These are phyloP conservation scores for Ilex aquifolium DNA, from an alignment of 257 asterid genomes.

Conservation along the genomic window DNA sequence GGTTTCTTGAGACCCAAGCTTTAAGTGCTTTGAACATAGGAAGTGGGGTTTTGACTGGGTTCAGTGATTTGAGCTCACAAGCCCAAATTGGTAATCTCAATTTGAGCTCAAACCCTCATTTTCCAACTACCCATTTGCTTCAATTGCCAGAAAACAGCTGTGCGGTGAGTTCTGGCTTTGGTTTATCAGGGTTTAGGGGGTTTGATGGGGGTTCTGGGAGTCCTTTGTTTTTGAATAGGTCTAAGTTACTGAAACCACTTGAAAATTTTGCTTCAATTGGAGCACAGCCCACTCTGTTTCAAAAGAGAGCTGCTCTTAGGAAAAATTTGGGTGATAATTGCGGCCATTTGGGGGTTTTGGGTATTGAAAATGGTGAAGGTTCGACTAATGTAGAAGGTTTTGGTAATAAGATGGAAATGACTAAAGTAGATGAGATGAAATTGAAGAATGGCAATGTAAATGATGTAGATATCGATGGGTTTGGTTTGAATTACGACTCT, in stretches of 20 bases:
- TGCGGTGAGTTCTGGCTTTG: slow-evolving; percentile 20
- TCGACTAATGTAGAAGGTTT: neutral
- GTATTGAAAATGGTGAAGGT: slow-evolving; percentile 19
- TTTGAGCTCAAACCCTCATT: slow-evolving; percentile 29
- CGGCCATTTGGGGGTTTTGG: slow-evolving; percentile 42
- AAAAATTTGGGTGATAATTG: slow-evolving; percentile 29
- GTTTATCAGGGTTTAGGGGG: slow-evolving; percentile 30
- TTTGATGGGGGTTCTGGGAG: slow-evolving; percentile 21
- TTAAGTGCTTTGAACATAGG: slow-evolving; percentile 24
- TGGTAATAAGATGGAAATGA: neutral
- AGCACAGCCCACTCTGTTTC: slow-evolving; percentile 83
- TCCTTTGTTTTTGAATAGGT: slow-evolving; percentile 47
- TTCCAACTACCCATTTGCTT: slow-evolving; percentile 21
- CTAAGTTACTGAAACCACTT: slow-evolving; percentile 71
- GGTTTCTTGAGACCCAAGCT: slow-evolving; percentile 47
- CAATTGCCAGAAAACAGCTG: slow-evolving; percentile 27
- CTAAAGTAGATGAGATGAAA: slow-evolving; percentile 26
- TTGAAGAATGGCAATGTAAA: slow-evolving; percentile 51
- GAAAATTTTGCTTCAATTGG: slow-evolving; percentile 61
- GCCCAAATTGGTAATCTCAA: slow-evolving; percentile 29
- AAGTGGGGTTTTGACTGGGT: slow-evolving; percentile 24
- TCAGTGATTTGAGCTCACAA: slow-evolving; percentile 38
- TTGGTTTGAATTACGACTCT: slow-evolving; percentile 66
- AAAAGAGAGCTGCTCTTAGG: slow-evolving; percentile 84
- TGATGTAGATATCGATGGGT: slow-evolving; percentile 49